These are phyloP conservation scores for Hypoxylon sp. DNA, from an alignment of 2,329 filamentous ascomycete species.

Conservation along the genomic window DNA sequence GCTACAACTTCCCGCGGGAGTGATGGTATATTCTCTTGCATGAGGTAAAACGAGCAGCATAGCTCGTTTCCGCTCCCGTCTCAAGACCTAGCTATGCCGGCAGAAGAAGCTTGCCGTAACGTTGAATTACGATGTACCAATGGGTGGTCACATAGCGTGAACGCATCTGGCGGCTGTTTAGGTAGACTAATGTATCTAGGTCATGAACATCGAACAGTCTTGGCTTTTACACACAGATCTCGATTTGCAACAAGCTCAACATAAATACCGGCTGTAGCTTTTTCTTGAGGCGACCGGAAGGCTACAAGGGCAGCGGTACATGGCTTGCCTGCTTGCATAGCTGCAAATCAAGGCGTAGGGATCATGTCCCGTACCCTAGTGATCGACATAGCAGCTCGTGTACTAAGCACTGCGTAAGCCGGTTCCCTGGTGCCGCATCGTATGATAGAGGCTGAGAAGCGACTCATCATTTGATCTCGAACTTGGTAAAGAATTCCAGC, in stretches of 20 bases:
- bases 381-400: conserved; percentile 38
- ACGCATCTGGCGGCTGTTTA: conserved; percentile 1
- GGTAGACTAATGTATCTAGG: conserved; percentile 1
- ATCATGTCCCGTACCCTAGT: conserved; percentile 29
- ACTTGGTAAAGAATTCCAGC: conserved; percentile 19
- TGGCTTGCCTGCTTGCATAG: conserved; percentile 40
- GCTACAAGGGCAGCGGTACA: conserved; percentile 27
- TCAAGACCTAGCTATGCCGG: conserved; percentile 11
- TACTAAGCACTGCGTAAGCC: conserved; percentile 40
- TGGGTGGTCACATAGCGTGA: not conserved
- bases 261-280: conserved; percentile 2
- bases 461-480: conserved; percentile 36
- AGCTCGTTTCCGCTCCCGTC: conserved; percentile 4
- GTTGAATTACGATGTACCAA: not conserved
- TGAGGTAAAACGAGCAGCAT: conserved; percentile 20
- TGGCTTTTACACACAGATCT: conserved; percentile 8
- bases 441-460: conserved; percentile 39
- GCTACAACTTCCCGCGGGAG: conserved; percentile 4
- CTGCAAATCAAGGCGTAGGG: conserved; percentile 38
- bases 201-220: not conserved
- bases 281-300: conserved; percentile 16
- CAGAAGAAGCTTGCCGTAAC: conserved; percentile 4
- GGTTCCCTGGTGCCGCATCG: conserved; percentile 25
- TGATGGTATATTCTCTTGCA: conserved; percentile 15
- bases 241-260: conserved; percentile 16